These are phyloP conservation scores for Fraxinus sp. DNA, from an alignment of 305 asterid genomes.

Conservation along the genomic window DNA sequence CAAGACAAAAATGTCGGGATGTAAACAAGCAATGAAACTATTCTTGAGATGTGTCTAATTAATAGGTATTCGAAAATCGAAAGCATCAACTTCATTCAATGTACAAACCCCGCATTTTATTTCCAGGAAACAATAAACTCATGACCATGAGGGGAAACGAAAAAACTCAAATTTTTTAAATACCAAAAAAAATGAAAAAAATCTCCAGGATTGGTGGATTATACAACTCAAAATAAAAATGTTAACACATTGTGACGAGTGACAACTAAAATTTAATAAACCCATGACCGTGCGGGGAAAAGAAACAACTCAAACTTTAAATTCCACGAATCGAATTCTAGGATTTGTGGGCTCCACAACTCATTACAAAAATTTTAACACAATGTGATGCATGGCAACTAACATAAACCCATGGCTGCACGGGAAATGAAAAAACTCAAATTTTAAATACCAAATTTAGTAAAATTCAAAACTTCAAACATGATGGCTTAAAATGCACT, in stretches of 20 bases:
- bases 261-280: constrained; percentile 1
- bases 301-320: constrained; percentile 3
- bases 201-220: too few relatives aligned
- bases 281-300: neutral
- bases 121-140: constrained; percentile 6
- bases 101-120: constrained; percentile 13
- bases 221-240: neutral
- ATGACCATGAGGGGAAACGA: neutral
- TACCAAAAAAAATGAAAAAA: neutral
- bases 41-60: constrained; percentile 18
- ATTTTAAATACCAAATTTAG: neutral
- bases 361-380: neutral
- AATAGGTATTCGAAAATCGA: neutral
- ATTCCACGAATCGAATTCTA: neutral
- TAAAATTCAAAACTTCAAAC: neutral
- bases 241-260: neutral
- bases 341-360: neutral
- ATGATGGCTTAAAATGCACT: neutral
- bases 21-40: constrained; percentile 17
- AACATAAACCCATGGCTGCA: neutral
- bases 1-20: constrained; percentile 19
- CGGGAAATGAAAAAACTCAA: neutral
- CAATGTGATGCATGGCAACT: neutral
- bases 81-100: constrained; percentile 8
- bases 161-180: neutral